phyloP scores from a whole-genome alignment of 768 basidiomycete genomes.

The Trametes elegans region DNA sequence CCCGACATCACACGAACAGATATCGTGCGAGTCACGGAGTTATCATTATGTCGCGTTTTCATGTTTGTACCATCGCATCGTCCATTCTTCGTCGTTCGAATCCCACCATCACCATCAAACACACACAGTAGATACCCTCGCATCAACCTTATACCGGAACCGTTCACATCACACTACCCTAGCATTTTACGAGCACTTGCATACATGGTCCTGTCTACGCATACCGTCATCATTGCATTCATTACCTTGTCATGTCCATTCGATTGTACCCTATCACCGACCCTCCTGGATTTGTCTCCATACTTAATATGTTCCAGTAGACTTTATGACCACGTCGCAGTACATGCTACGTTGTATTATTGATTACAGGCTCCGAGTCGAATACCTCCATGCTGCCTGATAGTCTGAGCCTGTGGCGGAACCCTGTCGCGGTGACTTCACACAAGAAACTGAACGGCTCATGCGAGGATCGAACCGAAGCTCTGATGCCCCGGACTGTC shows the following conservation, averaged over 20 bases:
- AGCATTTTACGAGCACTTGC: constrained; percentile 8
- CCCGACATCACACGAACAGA: background rate
- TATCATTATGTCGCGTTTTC: constrained; percentile 5
- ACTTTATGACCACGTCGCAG: background rate
- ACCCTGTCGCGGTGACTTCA: background rate
- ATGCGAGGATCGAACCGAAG: background rate
- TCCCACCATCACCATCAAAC: background rate
- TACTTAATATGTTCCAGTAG: constrained; percentile 4
- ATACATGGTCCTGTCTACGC: constrained; percentile 5
- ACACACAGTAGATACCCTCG: constrained; percentile 11
- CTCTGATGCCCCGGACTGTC: background rate
- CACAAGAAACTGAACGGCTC: background rate
- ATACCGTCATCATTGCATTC: background rate
- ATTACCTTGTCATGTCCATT: background rate
- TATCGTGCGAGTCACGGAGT: background rate
- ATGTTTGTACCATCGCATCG: background rate
- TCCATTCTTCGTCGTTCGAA: constrained; percentile 6
- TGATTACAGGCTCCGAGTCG: background rate
- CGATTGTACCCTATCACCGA: constrained; percentile 5
- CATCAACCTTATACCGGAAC: constrained; percentile 12
- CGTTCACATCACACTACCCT: background rate
- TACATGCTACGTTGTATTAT: background rate
- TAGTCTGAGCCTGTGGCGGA: too few species aligned
- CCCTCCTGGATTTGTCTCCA: constrained; percentile 6
- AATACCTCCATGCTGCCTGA: too few species aligned